Base-by-base conservation (phyloP, 768 basidiomycete genomes). In the Candolleomyces eurysporus region DNA sequence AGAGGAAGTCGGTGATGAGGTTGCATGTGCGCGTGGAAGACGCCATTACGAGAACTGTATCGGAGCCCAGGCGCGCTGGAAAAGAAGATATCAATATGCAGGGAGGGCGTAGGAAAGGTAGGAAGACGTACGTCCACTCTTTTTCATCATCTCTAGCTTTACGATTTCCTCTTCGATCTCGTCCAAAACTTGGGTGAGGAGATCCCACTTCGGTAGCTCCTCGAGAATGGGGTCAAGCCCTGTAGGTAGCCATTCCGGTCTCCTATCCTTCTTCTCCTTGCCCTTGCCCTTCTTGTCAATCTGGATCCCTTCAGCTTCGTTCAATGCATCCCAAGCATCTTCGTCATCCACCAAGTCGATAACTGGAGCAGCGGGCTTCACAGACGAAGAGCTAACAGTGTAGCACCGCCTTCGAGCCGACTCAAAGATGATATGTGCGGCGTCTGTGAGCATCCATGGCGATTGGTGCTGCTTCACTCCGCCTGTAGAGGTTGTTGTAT, bases 161-260 rank as follows among this genome's bases (percentile, higher is more conserved):
- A 91, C 78, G 32, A 91, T 88, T 65, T 95, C 92, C 61, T 87
- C 87, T 72, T 98, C 97, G 2, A 94, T 89, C 75, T 99, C 97
- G 55, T 92, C 81, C 48, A 99, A 72, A 0, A 96, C 83, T n/a
- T 94, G 91, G 0, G 88, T 82, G 13, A 99, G 75, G 8, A 96
- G 71, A 59, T 82, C 82, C 96, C 97, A 98, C 71, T 99, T 99
- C 0, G 96, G 96, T 48, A 92, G 82, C 69, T 98, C 97, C 73
- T 98, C 97, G 22, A 98, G 78, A 0, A 95, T 85, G 0, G 94
- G 92, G 49, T 93, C 86, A 72, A 96, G 86, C 1, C 86, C 88
- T 10, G 84, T 79, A 0, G 94, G 91, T 21, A 94, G 69, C 89
- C 93, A 92, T 22, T 72, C 68, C 4, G 82, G 80, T 39, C 81